Evolutionary conservation across 208 protist genomes (phyloP).

Genomic region (Leishmania mexicana): DNA sequence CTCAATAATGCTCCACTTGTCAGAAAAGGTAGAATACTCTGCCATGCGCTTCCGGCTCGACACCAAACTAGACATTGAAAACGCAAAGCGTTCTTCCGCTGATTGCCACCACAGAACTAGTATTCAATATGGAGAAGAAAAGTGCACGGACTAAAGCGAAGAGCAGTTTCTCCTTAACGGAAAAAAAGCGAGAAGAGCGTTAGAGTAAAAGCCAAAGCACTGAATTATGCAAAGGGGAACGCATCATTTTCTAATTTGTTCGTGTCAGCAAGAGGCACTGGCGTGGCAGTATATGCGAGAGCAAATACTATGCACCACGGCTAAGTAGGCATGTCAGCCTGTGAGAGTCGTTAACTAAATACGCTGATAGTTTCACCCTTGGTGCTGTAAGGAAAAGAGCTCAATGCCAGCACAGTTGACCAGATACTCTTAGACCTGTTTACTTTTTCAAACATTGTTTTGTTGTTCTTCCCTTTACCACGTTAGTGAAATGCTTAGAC

Average conservation of each 20-base stretch:
- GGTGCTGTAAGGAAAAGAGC: not conserved
- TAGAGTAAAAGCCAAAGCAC: not conserved
- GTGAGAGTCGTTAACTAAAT: not conserved
- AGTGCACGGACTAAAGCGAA: not conserved
- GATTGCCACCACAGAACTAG: not conserved
- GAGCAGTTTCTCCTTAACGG: conserved; percentile 16
- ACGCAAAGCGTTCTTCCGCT: conserved; percentile 11
- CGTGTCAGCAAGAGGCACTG: not conserved
- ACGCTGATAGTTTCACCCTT: not conserved
- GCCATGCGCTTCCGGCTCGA: conserved; percentile 30
- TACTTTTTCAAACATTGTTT: not conserved
- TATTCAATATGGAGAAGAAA: not conserved
- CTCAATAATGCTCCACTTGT: conserved; percentile 70
- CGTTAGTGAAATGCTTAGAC: not conserved
- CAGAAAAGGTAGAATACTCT: conserved; percentile 35
- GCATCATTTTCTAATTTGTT: not conserved
- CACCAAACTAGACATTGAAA: conserved; percentile 16
- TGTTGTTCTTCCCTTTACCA: not conserved
- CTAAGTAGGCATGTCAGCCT: not conserved
- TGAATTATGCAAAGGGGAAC: not conserved
- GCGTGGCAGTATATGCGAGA: not conserved
- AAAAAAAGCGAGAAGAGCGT: conserved; percentile 17
- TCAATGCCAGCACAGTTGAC: not conserved
- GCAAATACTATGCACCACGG: not conserved
- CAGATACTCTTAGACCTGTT: not conserved